Evolutionary conservation across 2,329 filamentous ascomycete genomes (phyloP).

Genomic region (Fusarium proliferatum): DNA sequence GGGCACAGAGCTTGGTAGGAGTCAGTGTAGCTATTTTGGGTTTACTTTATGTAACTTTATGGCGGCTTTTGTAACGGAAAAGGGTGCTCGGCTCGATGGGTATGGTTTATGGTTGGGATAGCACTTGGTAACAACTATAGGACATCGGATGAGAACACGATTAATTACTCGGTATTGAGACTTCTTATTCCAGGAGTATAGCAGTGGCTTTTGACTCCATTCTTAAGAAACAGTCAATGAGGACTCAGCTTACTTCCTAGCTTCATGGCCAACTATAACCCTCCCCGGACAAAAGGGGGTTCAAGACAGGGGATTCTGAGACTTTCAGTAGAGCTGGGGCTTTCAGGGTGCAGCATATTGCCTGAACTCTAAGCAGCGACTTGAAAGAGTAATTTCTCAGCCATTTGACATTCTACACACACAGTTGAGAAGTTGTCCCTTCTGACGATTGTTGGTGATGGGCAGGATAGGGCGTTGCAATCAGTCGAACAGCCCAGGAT

Average conservation of each 20-base stretch:
- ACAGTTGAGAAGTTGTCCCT: background rate
- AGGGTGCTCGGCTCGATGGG: conserved; percentile 6
- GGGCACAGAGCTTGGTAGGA: background rate
- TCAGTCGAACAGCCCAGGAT: background rate
- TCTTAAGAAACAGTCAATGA: too few relatives aligned
- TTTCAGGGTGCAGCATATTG: background rate
- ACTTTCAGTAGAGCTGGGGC: background rate
- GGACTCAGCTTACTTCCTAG: background rate
- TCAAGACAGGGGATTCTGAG: background rate
- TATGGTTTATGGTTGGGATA: conserved; percentile 21
- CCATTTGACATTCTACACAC: background rate
- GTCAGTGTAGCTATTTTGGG: background rate
- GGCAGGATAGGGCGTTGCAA: background rate
- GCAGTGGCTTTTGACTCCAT: too few relatives aligned
- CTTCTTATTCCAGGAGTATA: background rate
- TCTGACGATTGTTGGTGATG: background rate
- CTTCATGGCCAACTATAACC: background rate
- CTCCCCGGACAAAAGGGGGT: too few relatives aligned
- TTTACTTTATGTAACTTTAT: conserved; percentile 2
- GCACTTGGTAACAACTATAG: conserved; percentile 18
- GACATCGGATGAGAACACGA: conserved; percentile 32
- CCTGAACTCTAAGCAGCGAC: background rate
- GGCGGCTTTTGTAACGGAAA: conserved; percentile 22
- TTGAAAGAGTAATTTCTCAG: background rate
- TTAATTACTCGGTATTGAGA: background rate